These are phyloP conservation scores for Phyllosticta citriasiana DNA, from an alignment of 2,329 filamentous ascomycete genomes.

Conservation along the genomic window DNA sequence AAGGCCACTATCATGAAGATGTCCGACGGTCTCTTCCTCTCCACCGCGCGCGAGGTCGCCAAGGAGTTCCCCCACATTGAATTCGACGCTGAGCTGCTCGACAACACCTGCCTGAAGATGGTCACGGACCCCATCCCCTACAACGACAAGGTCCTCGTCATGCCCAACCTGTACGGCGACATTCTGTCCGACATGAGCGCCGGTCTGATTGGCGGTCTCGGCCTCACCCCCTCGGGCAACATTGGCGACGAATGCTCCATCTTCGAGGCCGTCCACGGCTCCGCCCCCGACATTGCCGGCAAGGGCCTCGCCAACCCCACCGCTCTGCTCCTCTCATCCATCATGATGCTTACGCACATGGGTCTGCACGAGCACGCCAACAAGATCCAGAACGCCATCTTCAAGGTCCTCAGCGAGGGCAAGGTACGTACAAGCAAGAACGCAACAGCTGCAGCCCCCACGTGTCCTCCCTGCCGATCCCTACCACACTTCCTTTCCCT, in stretches of 20 bases:
- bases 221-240: conserved; percentile 94
- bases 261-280: conserved; percentile 98
- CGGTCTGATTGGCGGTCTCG: conserved; percentile 93
- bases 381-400: conserved; percentile 89
- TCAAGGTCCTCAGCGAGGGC: conserved; percentile 89
- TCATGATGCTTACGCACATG: conserved; percentile 99
- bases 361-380: conserved; percentile 71
- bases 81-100: conserved; percentile 94
- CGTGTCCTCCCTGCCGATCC: background rate
- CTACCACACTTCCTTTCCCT: conserved; percentile 13
- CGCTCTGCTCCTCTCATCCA: conserved; percentile 84
- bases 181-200: conserved; percentile 99
- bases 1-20: conserved; percentile 99
- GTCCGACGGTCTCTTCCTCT: conserved; percentile 96
- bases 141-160: conserved; percentile 98
- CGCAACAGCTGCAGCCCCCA: background rate
- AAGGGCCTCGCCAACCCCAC: conserved; percentile 96
- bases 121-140: conserved; percentile 92
- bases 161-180: conserved; percentile 97
- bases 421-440: conserved; percentile 47
- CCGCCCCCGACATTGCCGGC: conserved; percentile 90
- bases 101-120: conserved; percentile 99
- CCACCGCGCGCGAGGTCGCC: conserved; percentile 70
- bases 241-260: conserved; percentile 99
- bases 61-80: conserved; percentile 95